Evolutionary conservation across 2,329 filamentous ascomycete species (phyloP).

Genomic region (Diplocarpon rosae): DNA sequence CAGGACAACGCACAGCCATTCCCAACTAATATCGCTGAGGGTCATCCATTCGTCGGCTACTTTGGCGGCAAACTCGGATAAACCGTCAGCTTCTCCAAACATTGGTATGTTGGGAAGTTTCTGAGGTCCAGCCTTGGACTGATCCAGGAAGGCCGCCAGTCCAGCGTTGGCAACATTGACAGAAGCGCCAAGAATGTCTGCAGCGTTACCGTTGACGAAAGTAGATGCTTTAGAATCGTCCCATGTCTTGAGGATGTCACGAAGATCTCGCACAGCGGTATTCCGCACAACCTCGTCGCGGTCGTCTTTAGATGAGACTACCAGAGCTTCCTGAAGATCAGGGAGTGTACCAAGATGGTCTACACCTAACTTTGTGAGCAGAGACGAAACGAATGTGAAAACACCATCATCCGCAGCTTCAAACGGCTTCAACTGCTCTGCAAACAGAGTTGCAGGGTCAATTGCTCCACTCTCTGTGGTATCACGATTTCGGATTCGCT

Average conservation of each 20-base stretch:
- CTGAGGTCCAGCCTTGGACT: constrained; percentile 45
- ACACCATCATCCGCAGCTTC: constrained; percentile 23
- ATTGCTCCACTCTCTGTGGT: constrained; percentile 37
- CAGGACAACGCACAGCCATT: constrained; percentile 43
- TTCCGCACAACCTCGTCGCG: constrained; percentile 16
- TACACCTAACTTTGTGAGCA: constrained; percentile 23
- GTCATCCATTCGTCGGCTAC: constrained; percentile 41
- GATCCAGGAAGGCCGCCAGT: constrained; percentile 51
- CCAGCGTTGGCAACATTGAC: constrained; percentile 30
- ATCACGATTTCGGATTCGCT: constrained; percentile 51
- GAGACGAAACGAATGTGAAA: constrained; percentile 21
- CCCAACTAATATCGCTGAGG: constrained; percentile 45
- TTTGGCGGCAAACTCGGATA: constrained; percentile 40
- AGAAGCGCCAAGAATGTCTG: constrained; percentile 25
- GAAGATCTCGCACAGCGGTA: constrained; percentile 28
- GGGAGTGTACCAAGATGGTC: constrained; percentile 23
- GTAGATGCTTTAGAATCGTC: constrained; percentile 29
- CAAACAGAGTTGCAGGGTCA: constrained; percentile 41
- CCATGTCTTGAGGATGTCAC: constrained; percentile 29
- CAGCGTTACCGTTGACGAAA: constrained; percentile 24
- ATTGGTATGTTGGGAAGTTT: constrained; percentile 35
- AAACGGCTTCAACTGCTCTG: constrained; percentile 39
- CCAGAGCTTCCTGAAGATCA: constrained; percentile 21
- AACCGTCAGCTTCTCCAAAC: constrained; percentile 42
- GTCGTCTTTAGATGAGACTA: constrained; percentile 10